Conservation (phyloP, 2,329 filamentous ascomycete genomes). For the Aurifilum marmelostoma region DNA sequence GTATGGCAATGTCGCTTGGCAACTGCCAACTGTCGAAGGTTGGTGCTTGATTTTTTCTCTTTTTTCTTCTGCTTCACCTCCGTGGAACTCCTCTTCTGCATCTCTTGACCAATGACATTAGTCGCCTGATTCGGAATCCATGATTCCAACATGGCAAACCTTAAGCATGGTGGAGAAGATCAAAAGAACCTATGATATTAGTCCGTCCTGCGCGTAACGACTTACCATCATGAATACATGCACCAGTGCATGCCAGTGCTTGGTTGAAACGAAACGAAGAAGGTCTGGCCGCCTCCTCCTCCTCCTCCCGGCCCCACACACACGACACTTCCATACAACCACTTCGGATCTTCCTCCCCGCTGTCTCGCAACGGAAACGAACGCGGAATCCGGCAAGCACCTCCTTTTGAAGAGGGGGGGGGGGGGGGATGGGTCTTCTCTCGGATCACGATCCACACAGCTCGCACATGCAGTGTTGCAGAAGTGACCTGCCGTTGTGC, state of each 20-base stretch:
- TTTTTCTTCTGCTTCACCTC: neutral
- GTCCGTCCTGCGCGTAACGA: neutral
- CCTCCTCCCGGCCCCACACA: neutral
- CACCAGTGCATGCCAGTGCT: constrained; percentile 10
- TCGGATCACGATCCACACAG: neutral
- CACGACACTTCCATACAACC: neutral
- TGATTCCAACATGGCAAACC: neutral
- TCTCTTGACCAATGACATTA: neutral
- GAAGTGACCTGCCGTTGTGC: neutral
- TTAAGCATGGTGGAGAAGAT: neutral
- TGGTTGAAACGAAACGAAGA: constrained; percentile 24
- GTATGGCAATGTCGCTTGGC: too few species aligned
- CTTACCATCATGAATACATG: constrained; percentile 21
- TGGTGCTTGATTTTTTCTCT: too few species aligned
- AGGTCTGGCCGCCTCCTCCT: constrained; percentile 4
- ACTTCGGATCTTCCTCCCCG: neutral
- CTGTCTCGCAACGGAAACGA: neutral
- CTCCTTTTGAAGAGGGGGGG: neutral
- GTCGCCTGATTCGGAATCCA: neutral
- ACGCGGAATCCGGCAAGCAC: neutral
- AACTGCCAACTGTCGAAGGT: too few species aligned
- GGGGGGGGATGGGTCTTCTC: too few species aligned
- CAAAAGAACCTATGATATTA: neutral
- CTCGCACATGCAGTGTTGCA: neutral
- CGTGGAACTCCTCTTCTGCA: neutral